Evolutionary conservation across 805 yeast species (phyloP).

Genomic region (Metschnikowia gelsemii): DNA sequence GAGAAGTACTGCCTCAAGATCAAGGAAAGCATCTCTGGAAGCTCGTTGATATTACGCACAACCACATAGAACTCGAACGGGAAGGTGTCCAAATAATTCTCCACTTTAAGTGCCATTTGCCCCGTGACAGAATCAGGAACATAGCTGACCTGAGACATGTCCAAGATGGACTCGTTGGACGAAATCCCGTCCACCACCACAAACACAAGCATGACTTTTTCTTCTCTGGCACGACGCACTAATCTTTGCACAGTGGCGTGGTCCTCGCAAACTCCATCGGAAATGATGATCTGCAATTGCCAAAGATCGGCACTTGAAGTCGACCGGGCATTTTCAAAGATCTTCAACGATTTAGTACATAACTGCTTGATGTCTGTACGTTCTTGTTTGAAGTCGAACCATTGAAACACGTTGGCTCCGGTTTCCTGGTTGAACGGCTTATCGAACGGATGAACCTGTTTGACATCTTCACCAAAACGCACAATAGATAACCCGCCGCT

Average conservation of each 20-base stretch:
- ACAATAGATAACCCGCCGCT: conserved; percentile 91
- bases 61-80: conserved; percentile 97
- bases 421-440: conserved; percentile 79
- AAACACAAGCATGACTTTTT: conserved; percentile 90
- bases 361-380: conserved; percentile 80
- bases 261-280: conserved; percentile 97
- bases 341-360: conserved; percentile 65
- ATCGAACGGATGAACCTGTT: conserved; percentile 86
- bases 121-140: conserved; percentile 65
- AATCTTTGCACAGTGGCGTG: conserved; percentile 79
- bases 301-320: conserved; percentile 63
- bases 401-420: conserved; percentile 80
- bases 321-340: conserved; percentile 62
- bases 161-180: conserved; percentile 82
- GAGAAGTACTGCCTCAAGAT: conserved; percentile 91
- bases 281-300: conserved; percentile 89
- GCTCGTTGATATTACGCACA: conserved; percentile 81
- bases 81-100: conserved; percentile 85
- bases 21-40: conserved; percentile 87
- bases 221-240: conserved; percentile 89
- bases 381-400: conserved; percentile 88
- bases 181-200: conserved; percentile 89
- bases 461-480: conserved; percentile 81
- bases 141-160: conserved; percentile 90
- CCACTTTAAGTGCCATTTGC: conserved; percentile 68